Base-by-base conservation (phyloP, 129 eudicot species). In the Calendula officinalis region DNA sequence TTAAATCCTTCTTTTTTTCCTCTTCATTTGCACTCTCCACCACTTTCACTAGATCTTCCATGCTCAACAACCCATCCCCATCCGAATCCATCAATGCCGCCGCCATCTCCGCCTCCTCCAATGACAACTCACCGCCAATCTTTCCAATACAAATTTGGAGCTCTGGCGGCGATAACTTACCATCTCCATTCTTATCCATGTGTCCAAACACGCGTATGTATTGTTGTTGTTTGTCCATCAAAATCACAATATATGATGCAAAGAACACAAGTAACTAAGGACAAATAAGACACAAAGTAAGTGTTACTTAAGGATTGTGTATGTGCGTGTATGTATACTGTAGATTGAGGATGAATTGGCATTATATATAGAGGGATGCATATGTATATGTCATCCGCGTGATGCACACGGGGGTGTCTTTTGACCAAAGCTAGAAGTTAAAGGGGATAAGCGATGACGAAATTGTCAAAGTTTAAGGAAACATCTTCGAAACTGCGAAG, bases 71-170 rank as follows among this genome's bases (percentile, higher is more conserved):
- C 12, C 91, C 95, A 65, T 87, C 95, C 0, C 88, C 84, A 50
- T 84, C 84, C 0, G 84, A 73, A 53, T 87, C 95, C 82, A 72
- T 58, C 42, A 75, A 17, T 56, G 11, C 73, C 4, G 86, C 88
- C 1, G 88, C 95, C 55, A 70, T 57, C 84, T 78, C 83, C 2
- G 91, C 90, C 46, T 87, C 88, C 56, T 56, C 82, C 38, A 72
- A 54, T 9, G 86, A 62, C 61, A 77, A 41, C 47, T 74, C 80
- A 3, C 80, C 80, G 12, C 88, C 86, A 2, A 79, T 57, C 27
- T 74, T 74, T 14, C 27, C 82, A 11, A 87, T 56, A 56, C 95
- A 84, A 32, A 27, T 70, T 64, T 57, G 84, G 11, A 87, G 79
- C 83, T 87, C 95, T 0, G 60, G 44, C 4, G 88, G 66, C 6